Evolutionary conservation across 805 yeast species (phyloP).

Genomic region (Saturnispora hagleri): DNA sequence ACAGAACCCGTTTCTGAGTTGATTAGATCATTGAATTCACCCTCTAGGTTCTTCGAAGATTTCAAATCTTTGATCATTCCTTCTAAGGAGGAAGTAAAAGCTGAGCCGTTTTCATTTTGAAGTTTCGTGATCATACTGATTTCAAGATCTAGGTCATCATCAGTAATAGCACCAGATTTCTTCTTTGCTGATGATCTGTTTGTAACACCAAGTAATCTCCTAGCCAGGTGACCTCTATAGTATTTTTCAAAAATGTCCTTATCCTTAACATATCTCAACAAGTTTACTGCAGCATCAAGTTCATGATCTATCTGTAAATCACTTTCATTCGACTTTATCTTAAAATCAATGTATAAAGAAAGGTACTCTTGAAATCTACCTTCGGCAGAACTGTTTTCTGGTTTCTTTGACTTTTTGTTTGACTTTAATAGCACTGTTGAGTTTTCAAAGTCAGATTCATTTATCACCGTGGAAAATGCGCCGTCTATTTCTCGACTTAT

Average conservation of each 20-base stretch:
- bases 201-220: conserved; percentile 50
- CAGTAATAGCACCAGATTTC: background rate
- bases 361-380: conserved; percentile 43
- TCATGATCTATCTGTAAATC: conserved; percentile 20
- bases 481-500: conserved; percentile 48
- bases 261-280: conserved; percentile 64
- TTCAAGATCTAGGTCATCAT: conserved; percentile 44
- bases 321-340: conserved; percentile 40
- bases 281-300: conserved; percentile 32
- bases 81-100: conserved; percentile 70
- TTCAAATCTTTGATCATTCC: conserved; percentile 82
- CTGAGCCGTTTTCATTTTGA: conserved; percentile 68
- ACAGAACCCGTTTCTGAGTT: background rate
- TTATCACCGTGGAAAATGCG: conserved; percentile 55
- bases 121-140: conserved; percentile 56
- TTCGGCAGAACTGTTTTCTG: background rate
- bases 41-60: conserved; percentile 40
- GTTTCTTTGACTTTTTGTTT: background rate
- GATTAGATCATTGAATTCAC: conserved; percentile 28
- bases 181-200: conserved; percentile 30
- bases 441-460: conserved; percentile 26
- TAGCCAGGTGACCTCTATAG: conserved; percentile 80
- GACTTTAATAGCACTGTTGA: background rate
- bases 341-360: conserved; percentile 50
- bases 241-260: conserved; percentile 81